A percentile compares a stretch with the other conserved stretches of the same genome.
Conservation (phyloP, 768 basidiomycete species). For the Postia placenta region DNA sequence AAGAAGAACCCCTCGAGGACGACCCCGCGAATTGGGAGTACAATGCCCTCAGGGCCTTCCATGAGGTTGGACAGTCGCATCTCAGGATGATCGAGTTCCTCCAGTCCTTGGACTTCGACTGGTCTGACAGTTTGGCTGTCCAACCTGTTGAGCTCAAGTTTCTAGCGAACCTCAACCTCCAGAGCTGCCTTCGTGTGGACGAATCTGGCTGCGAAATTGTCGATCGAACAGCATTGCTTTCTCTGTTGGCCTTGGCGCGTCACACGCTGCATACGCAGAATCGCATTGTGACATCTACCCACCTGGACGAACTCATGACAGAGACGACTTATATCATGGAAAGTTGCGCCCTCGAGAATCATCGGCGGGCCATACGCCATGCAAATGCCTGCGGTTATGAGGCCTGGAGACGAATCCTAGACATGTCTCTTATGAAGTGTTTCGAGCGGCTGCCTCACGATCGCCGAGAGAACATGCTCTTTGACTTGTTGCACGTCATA, state of each 20-base stretch:
- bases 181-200: slow-evolving; percentile 63
- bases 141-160: slow-evolving; percentile 56
- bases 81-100: slow-evolving; percentile 85
- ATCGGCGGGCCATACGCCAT: slow-evolving; percentile 72
- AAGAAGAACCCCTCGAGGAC: slow-evolving; percentile 39
- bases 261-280: slow-evolving; percentile 64
- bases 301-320: slow-evolving; percentile 56
- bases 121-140: slow-evolving; percentile 70
- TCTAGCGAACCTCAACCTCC: slow-evolving; percentile 59
- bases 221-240: slow-evolving; percentile 66
- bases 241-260: slow-evolving; percentile 56
- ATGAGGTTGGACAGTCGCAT: slow-evolving; percentile 75
- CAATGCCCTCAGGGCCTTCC: slow-evolving; percentile 51
- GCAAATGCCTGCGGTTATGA: slow-evolving; percentile 68
- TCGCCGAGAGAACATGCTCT: slow-evolving; percentile 80
- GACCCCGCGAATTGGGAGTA: slow-evolving; percentile 36
- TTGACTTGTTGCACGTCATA: slow-evolving; percentile 83
- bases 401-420: slow-evolving; percentile 80
- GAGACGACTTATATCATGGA: slow-evolving; percentile 77
- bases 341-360: slow-evolving; percentile 84
- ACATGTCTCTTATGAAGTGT: slow-evolving; percentile 81
- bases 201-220: slow-evolving; percentile 76
- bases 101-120: slow-evolving; percentile 82
- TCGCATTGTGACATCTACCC: slow-evolving; percentile 50
- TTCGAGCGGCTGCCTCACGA: slow-evolving; percentile 80